Evolutionary conservation across 1,284 basidiomycete species (phyloP).

Genomic region (Porogramme epimiltina): DNA sequence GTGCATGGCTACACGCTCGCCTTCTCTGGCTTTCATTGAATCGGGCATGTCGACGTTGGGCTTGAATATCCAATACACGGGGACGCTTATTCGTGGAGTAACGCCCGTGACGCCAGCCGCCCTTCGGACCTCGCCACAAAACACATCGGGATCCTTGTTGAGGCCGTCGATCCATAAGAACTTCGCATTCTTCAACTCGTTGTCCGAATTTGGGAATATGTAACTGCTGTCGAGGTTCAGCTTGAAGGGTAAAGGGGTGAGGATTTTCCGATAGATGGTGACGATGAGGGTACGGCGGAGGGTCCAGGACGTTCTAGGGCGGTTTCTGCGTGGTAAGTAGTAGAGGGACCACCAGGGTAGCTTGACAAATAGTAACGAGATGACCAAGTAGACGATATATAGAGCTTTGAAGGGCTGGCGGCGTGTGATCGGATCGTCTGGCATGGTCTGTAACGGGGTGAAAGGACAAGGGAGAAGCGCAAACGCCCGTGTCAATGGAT

Average conservation of each 20-base stretch:
- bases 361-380: constrained; percentile 14
- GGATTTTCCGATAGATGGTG: constrained; percentile 4
- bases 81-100: constrained; percentile 5
- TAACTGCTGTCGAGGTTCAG: constrained; percentile 3
- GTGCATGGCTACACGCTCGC: constrained; percentile 19
- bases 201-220: constrained; percentile 12
- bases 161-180: constrained; percentile 24
- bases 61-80: constrained; percentile 24
- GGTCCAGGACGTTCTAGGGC: constrained; percentile 17
- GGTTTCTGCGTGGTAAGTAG: constrained; percentile 8
- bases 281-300: constrained; percentile 11
- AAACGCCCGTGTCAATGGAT: too few species aligned
- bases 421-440: constrained; percentile 41
- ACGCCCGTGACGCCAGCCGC: constrained; percentile 18
- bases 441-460: too few species aligned
- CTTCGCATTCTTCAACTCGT: constrained; percentile 15
- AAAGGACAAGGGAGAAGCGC: too few species aligned
- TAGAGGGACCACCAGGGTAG: constrained; percentile 19
- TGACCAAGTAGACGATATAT: constrained; percentile 11
- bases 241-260: neutral
- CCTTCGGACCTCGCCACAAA: constrained; percentile 23
- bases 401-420: constrained; percentile 19
- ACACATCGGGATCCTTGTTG: constrained; percentile 6
- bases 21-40: constrained; percentile 31
- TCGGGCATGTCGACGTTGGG: constrained; percentile 13